Conservation (phyloP, 441 rosid genomes). For the Eugenia klotzschiana region DNA sequence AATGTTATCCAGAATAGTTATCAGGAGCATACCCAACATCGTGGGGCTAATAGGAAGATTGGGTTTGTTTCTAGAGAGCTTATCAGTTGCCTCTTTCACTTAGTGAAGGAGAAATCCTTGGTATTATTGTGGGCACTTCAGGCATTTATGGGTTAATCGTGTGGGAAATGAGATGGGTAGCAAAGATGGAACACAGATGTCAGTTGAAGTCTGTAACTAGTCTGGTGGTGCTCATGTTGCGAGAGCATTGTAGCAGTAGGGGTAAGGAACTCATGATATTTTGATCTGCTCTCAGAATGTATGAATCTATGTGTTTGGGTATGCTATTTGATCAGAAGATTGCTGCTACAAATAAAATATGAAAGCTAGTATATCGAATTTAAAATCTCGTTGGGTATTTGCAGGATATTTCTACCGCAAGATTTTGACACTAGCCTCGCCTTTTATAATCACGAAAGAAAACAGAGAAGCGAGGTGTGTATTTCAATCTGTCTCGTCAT, state of each 20-base stretch:
- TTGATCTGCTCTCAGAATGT: not conserved
- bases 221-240: not conserved
- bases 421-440: slow-evolving; percentile 92
- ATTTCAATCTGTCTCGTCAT: not conserved
- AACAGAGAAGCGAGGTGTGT: slow-evolving; percentile 81
- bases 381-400: slow-evolving; percentile 3
- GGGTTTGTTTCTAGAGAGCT: not conserved
- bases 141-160: not conserved
- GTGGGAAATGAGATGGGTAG: not conserved
- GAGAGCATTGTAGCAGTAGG: not conserved
- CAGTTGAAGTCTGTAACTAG: not conserved
- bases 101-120: not conserved
- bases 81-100: not conserved
- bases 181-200: not conserved
- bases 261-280: not conserved
- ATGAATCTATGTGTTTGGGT: not conserved
- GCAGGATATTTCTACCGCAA: slow-evolving; percentile 78
- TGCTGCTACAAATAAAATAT: not conserved
- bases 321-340: not conserved
- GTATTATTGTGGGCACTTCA: not conserved
- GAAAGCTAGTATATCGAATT: not conserved
- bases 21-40: not conserved
- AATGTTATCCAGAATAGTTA: not conserved
- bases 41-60: not conserved
- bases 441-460: slow-evolving; percentile 80